These are phyloP conservation scores for Keithomyces neogunnii DNA, from an alignment of 2,329 filamentous ascomycete genomes.

Conservation along the genomic window DNA sequence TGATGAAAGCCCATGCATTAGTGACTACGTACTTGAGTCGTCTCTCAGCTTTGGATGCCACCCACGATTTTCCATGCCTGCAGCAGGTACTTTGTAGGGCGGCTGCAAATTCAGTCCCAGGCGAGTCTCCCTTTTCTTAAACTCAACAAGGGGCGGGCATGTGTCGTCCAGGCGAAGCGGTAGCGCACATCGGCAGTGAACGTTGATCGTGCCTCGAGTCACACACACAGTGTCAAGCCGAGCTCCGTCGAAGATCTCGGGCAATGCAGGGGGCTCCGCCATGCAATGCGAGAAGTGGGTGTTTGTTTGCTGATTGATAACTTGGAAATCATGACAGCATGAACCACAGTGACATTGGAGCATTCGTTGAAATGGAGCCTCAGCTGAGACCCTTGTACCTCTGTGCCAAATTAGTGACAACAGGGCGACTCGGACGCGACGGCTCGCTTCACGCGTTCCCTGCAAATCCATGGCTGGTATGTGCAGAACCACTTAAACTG, in stretches of 20 bases:
- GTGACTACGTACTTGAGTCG: no score
- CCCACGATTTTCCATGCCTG: no score
- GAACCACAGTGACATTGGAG: neutral
- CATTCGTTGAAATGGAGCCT: slow-evolving; percentile 8
- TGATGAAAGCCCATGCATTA: no score
- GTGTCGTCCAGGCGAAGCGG: no score
- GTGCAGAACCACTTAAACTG: neutral
- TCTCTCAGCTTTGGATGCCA: no score
- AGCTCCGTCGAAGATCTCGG: slow-evolving; percentile 2
- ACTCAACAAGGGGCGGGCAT: neutral
- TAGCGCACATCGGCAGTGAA: no score
- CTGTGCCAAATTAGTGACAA: slow-evolving; percentile 1
- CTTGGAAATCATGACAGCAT: slow-evolving; percentile 8
- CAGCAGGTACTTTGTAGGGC: no score
- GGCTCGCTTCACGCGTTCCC: slow-evolving; percentile 12
- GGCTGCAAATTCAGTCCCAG: no score
- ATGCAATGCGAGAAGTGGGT: slow-evolving; percentile 13
- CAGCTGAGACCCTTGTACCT: neutral
- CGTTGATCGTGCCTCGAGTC: neutral
- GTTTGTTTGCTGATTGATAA: slow-evolving; percentile 25
- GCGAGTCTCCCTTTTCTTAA: neutral
- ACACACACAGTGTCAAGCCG: slow-evolving; percentile 2
- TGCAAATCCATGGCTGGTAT: slow-evolving; percentile 10
- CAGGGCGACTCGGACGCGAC: slow-evolving; percentile 14
- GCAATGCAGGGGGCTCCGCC: slow-evolving; percentile 8